A percentile compares a stretch with the other conserved stretches of the same genome.
These are phyloP conservation scores for Populus tomentosa DNA, from an alignment of 441 rosid genomes.

Conservation along the genomic window DNA sequence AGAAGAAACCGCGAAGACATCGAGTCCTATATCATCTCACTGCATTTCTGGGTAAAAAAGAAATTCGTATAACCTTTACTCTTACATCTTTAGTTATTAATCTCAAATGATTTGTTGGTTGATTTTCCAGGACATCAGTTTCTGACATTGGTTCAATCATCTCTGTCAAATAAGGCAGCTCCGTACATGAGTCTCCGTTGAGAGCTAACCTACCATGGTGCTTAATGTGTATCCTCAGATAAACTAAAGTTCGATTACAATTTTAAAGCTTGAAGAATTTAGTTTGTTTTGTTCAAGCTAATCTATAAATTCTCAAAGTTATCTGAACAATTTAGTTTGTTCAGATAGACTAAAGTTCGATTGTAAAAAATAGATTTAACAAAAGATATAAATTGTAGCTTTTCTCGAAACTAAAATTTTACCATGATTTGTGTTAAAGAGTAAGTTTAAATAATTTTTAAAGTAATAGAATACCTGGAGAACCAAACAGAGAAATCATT, in stretches of 20 bases:
- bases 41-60: background rate
- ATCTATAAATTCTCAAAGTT: background rate
- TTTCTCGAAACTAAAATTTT: too few species aligned
- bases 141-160: slow-evolving; percentile 13
- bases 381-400: too few species aligned
- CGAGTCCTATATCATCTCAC: too few species aligned
- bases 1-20: too few species aligned
- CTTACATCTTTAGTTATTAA: background rate
- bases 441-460: too few species aligned
- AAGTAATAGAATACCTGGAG: too few species aligned
- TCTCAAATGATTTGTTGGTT: background rate
- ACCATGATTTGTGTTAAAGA: background rate
- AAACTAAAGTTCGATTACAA: too few species aligned
- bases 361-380: too few species aligned
- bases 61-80: background rate
- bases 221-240: too few species aligned
- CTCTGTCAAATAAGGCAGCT: slow-evolving; percentile 22
- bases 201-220: background rate
- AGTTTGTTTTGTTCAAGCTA: background rate
- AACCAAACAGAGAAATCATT: too few species aligned
- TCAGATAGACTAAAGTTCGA: background rate
- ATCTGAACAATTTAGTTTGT: background rate
- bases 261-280: too few species aligned
- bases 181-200: too few species aligned
- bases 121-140: slow-evolving; percentile 22